Percentiles rank a stretch among this genome's conserved stretches.
Evolutionary conservation across 2,329 filamentous ascomycete species (phyloP).

Genomic region (Pseudogymnoascus sp.): DNA sequence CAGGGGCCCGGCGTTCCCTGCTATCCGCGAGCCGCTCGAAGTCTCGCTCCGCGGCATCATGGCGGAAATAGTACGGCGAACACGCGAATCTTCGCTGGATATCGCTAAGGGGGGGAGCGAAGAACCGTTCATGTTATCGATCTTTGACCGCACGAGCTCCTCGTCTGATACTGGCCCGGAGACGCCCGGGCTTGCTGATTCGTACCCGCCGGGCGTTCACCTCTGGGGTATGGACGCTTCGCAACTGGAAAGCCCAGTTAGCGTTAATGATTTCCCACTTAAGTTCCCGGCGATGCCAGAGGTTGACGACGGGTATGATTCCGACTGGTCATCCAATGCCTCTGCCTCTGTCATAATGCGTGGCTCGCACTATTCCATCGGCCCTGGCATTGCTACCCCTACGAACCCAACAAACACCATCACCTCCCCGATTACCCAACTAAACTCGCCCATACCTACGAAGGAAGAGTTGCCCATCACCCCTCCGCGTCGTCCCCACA

Average conservation of each 20-base stretch:
- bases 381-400: slow-evolving; percentile 24
- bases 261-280: slow-evolving; percentile 9
- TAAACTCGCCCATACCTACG: slow-evolving; percentile 10
- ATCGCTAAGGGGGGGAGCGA: slow-evolving; percentile 30
- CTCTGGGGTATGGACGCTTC: slow-evolving; percentile 21
- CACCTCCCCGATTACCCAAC: slow-evolving; percentile 12
- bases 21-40: slow-evolving; percentile 30
- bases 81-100: slow-evolving; percentile 32
- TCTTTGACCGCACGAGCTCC: slow-evolving; percentile 43
- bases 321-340: neutral
- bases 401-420: slow-evolving; percentile 14
- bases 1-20: slow-evolving; percentile 24
- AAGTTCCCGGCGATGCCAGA: slow-evolving; percentile 2
- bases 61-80: slow-evolving; percentile 35
- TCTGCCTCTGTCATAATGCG: slow-evolving; percentile 12
- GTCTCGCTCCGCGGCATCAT: slow-evolving; percentile 32
- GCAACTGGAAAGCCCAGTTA: slow-evolving; percentile 22
- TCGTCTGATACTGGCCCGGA: slow-evolving; percentile 39
- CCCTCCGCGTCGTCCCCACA: slow-evolving; percentile 13
- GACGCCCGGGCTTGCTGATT: slow-evolving; percentile 28
- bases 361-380: slow-evolving; percentile 14
- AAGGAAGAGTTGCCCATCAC: slow-evolving; percentile 20
- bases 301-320: neutral
- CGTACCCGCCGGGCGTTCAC: slow-evolving; percentile 19
- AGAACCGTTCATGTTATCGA: slow-evolving; percentile 32